Evolutionary conservation across 805 yeast species (phyloP), one percentile per base, ranked within the genome.

Genomic region (Wickerhamomyces xylosicus): DNA sequence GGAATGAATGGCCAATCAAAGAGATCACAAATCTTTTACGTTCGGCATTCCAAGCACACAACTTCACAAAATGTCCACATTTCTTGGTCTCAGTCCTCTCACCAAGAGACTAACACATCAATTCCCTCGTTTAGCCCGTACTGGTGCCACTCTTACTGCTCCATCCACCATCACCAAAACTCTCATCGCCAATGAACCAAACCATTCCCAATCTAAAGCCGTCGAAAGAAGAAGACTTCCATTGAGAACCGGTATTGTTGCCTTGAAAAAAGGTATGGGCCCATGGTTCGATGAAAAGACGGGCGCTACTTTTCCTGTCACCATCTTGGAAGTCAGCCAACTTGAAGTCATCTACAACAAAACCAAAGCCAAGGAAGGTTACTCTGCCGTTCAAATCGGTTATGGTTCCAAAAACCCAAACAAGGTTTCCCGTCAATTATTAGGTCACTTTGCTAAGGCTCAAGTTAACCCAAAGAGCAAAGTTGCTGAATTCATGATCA

Each of bases 241-340:
- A 21, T 58, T 62, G 34, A 77, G 98, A 61, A 79, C 95, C 7
- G 98, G 98, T 11, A 64, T 85, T 17, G 62, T 90, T 21, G 95
- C 94, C 1, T 65, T 77, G 46, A 92, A 92, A 57, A 68, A 81
- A 42, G 97, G 97, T 15, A 90, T 90, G 96, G 77, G 87, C 37
- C 77, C 92, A 14, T 84, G 77, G 72, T 90, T 72, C 54, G 79
- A 79, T 45, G 71, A 72, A 21, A 61, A 62, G 29, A 69, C 69
- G 13, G 97, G 96, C 20, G 67, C 66, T 38, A 77, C 77, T 45
- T 59, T 70, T 39, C 89, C 95, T 2, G 92, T 94, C 36, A 92
- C 98, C 4, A 83, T 92, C 8, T 65, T 92, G 32, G 94, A 87
- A 56, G 72, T 92, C 43, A 83, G 87, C 57, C 76, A 89, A 40